These are phyloP conservation scores for Acacia acuminata DNA, from an alignment of 306 rosid species.

Conservation along the genomic window DNA sequence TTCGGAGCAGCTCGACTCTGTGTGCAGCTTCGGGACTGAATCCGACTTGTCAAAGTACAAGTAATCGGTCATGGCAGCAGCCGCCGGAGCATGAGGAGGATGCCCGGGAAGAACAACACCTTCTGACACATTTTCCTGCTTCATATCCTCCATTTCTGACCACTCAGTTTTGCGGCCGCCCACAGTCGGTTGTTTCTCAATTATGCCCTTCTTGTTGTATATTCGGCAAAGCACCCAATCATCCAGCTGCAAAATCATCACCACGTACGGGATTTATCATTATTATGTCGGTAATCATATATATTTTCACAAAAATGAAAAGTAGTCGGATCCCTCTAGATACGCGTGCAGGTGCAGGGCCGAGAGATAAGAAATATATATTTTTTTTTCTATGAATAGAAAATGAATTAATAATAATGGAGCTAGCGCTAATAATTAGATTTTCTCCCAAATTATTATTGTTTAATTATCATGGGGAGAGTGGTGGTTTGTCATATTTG, in stretches of 20 bases:
- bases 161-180: conserved; percentile 8
- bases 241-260: conserved; percentile 61
- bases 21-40: conserved; percentile 58
- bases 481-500: background rate
- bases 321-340: background rate
- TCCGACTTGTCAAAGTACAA: conserved; percentile 48
- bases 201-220: conserved; percentile 67
- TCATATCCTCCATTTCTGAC: conserved; percentile 42
- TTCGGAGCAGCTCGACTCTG: conserved; percentile 76
- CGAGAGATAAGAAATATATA: conserved; percentile 30
- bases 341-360: background rate
- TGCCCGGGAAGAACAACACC: background rate
- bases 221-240: conserved; percentile 88
- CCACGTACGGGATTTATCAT: conserved; percentile 5
- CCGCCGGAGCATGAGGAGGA: background rate
- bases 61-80: conserved; percentile 31
- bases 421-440: background rate
- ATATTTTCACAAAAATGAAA: background rate
- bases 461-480: background rate
- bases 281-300: background rate
- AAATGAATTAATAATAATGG: background rate
- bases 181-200: conserved; percentile 37
- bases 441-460: background rate
- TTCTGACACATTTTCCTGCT: conserved; percentile 36
- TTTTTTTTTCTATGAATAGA: conserved; percentile 11